Evolutionary conservation across 129 eudicot species (phyloP).

Genomic region (Escallonia herrerae): DNA sequence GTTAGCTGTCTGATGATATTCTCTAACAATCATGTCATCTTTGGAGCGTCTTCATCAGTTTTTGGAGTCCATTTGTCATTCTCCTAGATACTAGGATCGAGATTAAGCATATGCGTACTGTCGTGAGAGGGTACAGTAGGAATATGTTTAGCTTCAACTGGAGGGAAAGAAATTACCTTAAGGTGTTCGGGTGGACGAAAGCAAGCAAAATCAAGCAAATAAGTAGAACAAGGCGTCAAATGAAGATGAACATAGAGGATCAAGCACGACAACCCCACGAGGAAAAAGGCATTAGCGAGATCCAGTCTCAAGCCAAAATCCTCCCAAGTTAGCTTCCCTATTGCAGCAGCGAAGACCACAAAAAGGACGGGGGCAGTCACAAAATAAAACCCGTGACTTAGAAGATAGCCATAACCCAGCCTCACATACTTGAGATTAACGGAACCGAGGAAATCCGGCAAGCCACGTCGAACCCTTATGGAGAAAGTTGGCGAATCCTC

Average conservation of each 20-base stretch:
- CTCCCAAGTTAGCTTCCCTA: slow-evolving; percentile 21
- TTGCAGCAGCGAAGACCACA: slow-evolving; percentile 6
- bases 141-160: too few relatives aligned
- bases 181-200: slow-evolving; percentile 35
- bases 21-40: too few relatives aligned
- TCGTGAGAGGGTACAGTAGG: too few relatives aligned
- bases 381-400: slow-evolving; percentile 23
- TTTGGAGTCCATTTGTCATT: too few relatives aligned
- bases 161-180: slow-evolving; percentile 19
- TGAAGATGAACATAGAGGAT: slow-evolving; percentile 12
- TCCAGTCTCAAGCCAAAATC: slow-evolving; percentile 9
- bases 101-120: too few relatives aligned
- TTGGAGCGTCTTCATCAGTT: background rate
- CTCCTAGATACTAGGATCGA: too few relatives aligned
- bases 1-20: too few relatives aligned
- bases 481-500: slow-evolving; percentile 24
- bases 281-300: background rate
- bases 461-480: slow-evolving; percentile 27
- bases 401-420: slow-evolving; percentile 32
- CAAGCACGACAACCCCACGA: slow-evolving; percentile 21
- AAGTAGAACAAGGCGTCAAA: slow-evolving; percentile 26
- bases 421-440: slow-evolving; percentile 40
- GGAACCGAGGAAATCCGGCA: slow-evolving; percentile 34
- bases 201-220: slow-evolving; percentile 40
- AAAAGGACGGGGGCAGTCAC: slow-evolving; percentile 17